These are phyloP conservation scores for Perkinsus olseni DNA, from an alignment of 169 alveolate genomes.

Conservation along the genomic window DNA sequence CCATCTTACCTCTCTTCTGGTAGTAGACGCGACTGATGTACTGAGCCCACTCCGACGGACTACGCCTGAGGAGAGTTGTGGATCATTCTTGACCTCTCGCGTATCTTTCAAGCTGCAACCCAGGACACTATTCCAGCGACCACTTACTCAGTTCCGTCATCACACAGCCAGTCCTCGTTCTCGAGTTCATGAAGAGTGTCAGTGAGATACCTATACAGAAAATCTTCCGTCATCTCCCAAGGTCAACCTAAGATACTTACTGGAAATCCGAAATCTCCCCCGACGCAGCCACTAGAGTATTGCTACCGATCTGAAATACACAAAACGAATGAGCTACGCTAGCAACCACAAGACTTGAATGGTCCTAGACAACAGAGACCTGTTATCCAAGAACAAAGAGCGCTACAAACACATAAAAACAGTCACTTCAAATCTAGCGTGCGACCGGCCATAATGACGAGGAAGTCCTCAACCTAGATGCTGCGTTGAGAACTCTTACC, in stretches of 20 bases:
- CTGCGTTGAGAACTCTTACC: too few species aligned
- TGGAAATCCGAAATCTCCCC: constrained; percentile 63
- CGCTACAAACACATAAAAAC: too few species aligned
- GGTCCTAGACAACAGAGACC: too few species aligned
- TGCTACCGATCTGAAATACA: constrained; percentile 21
- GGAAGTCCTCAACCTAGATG: too few species aligned
- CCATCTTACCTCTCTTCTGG: constrained; percentile 43
- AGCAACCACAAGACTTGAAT: background rate
- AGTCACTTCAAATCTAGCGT: too few species aligned
- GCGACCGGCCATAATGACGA: too few species aligned
- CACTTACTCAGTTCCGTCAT: constrained; percentile 37
- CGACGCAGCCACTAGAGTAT: constrained; percentile 46
- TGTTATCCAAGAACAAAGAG: too few species aligned
- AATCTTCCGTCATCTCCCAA: constrained; percentile 16
- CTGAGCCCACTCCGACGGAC: constrained; percentile 53
- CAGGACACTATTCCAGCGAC: too few species aligned
- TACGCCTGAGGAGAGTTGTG: constrained; percentile 3
- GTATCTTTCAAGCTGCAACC: background rate
- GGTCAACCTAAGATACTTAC: constrained; percentile 34
- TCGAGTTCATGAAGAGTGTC: background rate
- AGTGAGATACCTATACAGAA: background rate
- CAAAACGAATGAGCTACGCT: background rate
- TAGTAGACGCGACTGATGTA: constrained; percentile 41
- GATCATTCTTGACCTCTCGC: background rate
- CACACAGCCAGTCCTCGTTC: constrained; percentile 36